Conservation (phyloP, 768 basidiomycete species). For the Gloeopeniophorella convolvens region DNA sequence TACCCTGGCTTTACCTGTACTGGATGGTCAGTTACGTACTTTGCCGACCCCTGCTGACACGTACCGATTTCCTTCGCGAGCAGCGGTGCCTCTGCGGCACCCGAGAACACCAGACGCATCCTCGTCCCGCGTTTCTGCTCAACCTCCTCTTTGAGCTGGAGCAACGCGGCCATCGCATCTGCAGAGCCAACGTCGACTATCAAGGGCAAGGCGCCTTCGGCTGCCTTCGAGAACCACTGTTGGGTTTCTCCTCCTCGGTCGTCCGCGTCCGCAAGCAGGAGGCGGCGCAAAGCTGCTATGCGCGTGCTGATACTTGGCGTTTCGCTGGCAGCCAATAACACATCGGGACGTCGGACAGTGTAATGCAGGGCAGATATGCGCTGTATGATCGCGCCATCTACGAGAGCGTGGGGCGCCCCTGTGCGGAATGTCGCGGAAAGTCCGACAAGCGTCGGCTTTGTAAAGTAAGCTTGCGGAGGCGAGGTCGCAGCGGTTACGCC, state of each 20-base stretch:
- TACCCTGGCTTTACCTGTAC: slow-evolving; percentile 52
- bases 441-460: slow-evolving; percentile 5
- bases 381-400: slow-evolving; percentile 37
- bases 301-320: slow-evolving; percentile 67
- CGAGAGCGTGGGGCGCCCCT: slow-evolving; percentile 35
- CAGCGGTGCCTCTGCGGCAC: slow-evolving; percentile 55
- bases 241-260: slow-evolving; percentile 27
- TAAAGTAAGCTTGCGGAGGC: slow-evolving; percentile 28
- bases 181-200: slow-evolving; percentile 64
- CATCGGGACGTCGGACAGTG: slow-evolving; percentile 42
- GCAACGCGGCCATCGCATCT: slow-evolving; percentile 67
- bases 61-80: slow-evolving; percentile 55
- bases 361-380: slow-evolving; percentile 39
- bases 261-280: slow-evolving; percentile 42
- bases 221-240: slow-evolving; percentile 29
- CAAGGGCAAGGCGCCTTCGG: slow-evolving; percentile 52
- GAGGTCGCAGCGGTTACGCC: slow-evolving; percentile 38
- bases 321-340: slow-evolving; percentile 21
- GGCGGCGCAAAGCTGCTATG: slow-evolving; percentile 61
- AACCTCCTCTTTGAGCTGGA: slow-evolving; percentile 52
- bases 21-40: not conserved
- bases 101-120: slow-evolving; percentile 41
- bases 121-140: slow-evolving; percentile 32
- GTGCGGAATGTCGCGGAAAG: slow-evolving; percentile 30
- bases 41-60: not conserved